Percentiles rank a stretch among this genome's conserved stretches.
phyloP scores from a whole-genome alignment of 2,329 filamentous ascomycete genomes.

The Teratosphaeria gauchensis region DNA sequence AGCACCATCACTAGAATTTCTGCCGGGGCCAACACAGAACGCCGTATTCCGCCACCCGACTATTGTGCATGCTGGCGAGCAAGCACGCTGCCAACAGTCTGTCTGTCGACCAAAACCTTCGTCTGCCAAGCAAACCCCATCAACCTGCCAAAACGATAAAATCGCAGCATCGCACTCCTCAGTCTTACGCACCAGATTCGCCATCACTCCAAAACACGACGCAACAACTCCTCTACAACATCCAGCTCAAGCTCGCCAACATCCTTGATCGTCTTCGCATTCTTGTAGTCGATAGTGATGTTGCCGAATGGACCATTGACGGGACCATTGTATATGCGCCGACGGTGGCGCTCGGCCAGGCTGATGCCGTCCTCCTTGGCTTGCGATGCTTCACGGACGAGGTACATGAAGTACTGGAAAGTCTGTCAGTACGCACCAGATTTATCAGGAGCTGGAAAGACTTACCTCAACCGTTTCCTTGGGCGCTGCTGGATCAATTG shows the following conservation, averaged over 20 bases:
- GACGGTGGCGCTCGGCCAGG: slow-evolving; percentile 9
- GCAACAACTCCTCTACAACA: slow-evolving; percentile 14
- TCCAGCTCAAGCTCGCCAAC: slow-evolving; percentile 19
- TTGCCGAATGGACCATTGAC: slow-evolving; percentile 18
- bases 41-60: background rate
- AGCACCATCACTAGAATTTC: background rate
- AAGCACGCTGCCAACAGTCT: background rate
- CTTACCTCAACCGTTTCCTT: slow-evolving; percentile 17
- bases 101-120: background rate
- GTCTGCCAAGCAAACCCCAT: background rate
- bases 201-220: slow-evolving; percentile 4
- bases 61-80: background rate
- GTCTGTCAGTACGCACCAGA: background rate
- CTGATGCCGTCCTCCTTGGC: slow-evolving; percentile 1
- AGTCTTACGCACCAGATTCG: background rate
- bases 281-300: slow-evolving; percentile 17
- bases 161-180: background rate
- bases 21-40: background rate
- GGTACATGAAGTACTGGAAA: slow-evolving; percentile 14
- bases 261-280: slow-evolving; percentile 13
- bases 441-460: background rate
- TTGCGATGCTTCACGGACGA: slow-evolving; percentile 16
- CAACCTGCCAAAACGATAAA: background rate
- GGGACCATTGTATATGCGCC: slow-evolving; percentile 5
- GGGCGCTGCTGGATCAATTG: slow-evolving; percentile 11